Evolutionary conservation across 208 protist species (phyloP), one percentile per base, ranked within the genome.

Genomic region (Acanthamoeba divionensis): DNA sequence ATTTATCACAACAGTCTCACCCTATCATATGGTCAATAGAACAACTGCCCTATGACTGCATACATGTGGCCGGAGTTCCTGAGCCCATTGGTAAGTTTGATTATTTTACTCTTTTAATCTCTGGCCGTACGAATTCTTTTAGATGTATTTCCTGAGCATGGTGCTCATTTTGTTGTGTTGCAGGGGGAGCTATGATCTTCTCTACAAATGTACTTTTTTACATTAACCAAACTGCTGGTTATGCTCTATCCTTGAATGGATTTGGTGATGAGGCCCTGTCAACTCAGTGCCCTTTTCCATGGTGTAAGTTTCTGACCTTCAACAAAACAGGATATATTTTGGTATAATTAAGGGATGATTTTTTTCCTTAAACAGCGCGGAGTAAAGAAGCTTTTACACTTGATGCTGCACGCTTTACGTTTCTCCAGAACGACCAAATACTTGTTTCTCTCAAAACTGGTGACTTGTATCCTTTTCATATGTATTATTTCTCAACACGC

Each of bases 131-230:
- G 36, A 41, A 41, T 41, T 41, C 36, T 41, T 41, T 41, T 41
- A 41, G 1, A 41, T 41, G 36, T 41, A 41, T 41, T 41, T 5
- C 36, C 5, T 41, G 36, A 41, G 36, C 36, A 41, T 41, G 36
- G 5, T 41, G 5, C 36, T 41, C 5, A 41, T 41, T 41, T 41
- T 41, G 36, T 41, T 41, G 36, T 6, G 36, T 41, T n/a, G 36
- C 36, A 41, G 55, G 65, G 29, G 82, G 82, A 13, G 82, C 82
- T 6, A 10, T 89, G 24, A 48, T 45, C 10, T 38, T 89, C 10
- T 89, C 60, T 26, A 89, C 62, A 10, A 89, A 89, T 47, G 36
- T 33, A 33, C 82, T 89, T 18, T 26, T 75, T 21, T 89, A 89
- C 26, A n/a, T 73, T 31, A 73, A 89, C n/a, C 82, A 89, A 38